Evolutionary conservation across 129 eudicot species (phyloP).

Genomic region (Centella asiatica): DNA sequence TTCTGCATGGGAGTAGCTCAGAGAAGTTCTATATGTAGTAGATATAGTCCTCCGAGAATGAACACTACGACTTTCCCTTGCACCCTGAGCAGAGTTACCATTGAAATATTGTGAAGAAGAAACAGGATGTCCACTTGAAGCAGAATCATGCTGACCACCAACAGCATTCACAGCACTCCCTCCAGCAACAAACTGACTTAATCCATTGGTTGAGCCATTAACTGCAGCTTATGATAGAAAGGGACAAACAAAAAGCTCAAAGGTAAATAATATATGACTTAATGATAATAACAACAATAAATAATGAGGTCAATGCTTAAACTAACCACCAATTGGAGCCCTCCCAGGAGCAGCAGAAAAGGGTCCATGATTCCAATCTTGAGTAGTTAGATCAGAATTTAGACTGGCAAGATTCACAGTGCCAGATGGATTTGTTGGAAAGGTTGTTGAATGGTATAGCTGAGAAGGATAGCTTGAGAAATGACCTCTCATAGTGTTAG

Average conservation of each 20-base stretch:
- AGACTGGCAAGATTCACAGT: conserved; percentile 13
- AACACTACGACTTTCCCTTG: conserved; percentile 28
- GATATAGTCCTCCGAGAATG: conserved; percentile 34
- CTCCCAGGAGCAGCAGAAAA: conserved; percentile 18
- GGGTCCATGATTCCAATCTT: conserved; percentile 23
- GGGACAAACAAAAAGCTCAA: background rate
- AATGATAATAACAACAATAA: background rate
- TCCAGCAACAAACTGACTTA: conserved; percentile 29
- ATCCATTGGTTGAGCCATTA: conserved; percentile 23
- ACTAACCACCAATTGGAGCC: conserved; percentile 22
- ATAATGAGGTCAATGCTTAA: background rate
- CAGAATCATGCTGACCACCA: conserved; percentile 10
- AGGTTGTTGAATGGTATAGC: conserved; percentile 19
- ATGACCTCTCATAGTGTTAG: conserved; percentile 25
- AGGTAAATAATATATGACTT: background rate
- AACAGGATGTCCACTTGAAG: conserved; percentile 21
- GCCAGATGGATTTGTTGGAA: conserved; percentile 14
- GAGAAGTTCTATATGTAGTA: conserved; percentile 28
- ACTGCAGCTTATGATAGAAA: conserved; percentile 25
- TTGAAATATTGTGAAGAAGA: conserved; percentile 26
- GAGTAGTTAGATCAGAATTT: conserved; percentile 19
- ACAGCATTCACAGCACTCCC: conserved; percentile 16
- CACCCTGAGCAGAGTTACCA: conserved; percentile 22
- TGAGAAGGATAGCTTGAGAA: conserved; percentile 30
- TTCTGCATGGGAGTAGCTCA: conserved; percentile 28